Base-by-base conservation (phyloP, 1,284 basidiomycete species). In the Rhodofomes roseus region DNA sequence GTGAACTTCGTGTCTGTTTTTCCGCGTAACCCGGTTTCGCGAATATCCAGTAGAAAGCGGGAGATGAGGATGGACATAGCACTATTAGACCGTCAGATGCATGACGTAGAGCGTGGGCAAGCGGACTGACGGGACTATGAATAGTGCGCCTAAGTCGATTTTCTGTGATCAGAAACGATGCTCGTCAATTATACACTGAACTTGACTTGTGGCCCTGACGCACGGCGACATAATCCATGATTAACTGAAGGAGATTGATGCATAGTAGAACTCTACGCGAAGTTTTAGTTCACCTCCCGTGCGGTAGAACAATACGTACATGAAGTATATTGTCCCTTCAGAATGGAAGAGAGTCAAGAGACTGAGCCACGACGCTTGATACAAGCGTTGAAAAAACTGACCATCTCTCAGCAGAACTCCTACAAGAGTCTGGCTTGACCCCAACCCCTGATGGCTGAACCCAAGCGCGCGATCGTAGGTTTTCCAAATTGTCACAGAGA, bases 361-460 rank as follows among this genome's bases (percentile, higher is more conserved):
- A n/a, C n/a, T n/a, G n/a, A n/a, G n/a, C n/a, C n/a, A n/a, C n/a
- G n/a, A n/a, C n/a, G n/a, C n/a, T n/a, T n/a, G n/a, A n/a, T n/a
- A n/a, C n/a, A n/a, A n/a, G n/a, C n/a, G n/a, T n/a, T n/a, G n/a
- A n/a, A n/a, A n/a, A n/a, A 4, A 52, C 64, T 53, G 36, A 65
- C 65, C 66, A 29, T 67, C 64, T 34, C 66, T 59, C 14, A 66
- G 39, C 4, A 67, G 51, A n/a, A 66, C 50, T 1, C 20, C 50
- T 9, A n/a, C 14, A 11, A 51, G 50, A 31, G 7, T 34, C 12
- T 31, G 7, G 18, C 12, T 31, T 7, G 27, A n/a, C 20, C 29
- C 5, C 29, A 1, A 11, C 11, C 34, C 4, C 34, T 6, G 5
- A n/a, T n/a, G n/a, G n/a, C n/a, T n/a, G n/a, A 22, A 36, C 23